A percentile compares a stretch with the other conserved stretches of the same genome.
Conservation (phyloP, 2,329 filamentous ascomycete species). For the Macroventuria anomochaeta region DNA sequence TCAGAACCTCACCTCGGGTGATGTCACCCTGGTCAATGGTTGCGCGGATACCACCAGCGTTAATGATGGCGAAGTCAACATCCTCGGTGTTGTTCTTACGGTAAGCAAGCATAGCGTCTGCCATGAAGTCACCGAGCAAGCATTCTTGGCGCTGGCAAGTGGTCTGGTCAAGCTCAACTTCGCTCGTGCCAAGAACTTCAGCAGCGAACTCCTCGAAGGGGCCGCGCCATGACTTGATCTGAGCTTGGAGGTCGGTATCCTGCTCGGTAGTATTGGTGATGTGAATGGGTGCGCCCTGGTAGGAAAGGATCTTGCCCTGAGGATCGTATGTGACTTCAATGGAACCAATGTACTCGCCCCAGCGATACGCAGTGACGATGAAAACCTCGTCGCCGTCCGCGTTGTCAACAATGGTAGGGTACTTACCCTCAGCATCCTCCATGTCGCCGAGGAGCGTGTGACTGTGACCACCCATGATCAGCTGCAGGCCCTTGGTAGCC, state of each 20-base stretch:
- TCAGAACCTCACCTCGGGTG: slow-evolving; percentile 68
- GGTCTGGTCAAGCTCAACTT: slow-evolving; percentile 65
- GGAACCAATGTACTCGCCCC: slow-evolving; percentile 72
- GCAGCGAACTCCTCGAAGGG: slow-evolving; percentile 67
- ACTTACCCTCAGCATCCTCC: slow-evolving; percentile 63
- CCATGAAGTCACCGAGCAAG: slow-evolving; percentile 51
- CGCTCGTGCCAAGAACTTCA: slow-evolving; percentile 62
- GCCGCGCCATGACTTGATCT: slow-evolving; percentile 64
- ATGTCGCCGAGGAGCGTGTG: slow-evolving; percentile 66
- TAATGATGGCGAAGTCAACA: slow-evolving; percentile 66
- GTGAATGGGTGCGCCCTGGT: slow-evolving; percentile 69
- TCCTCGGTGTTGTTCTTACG: slow-evolving; percentile 57
- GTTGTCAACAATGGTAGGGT: slow-evolving; percentile 69
- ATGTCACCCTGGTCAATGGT: slow-evolving; percentile 67
- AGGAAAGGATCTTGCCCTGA: slow-evolving; percentile 66
- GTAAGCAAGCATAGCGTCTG: slow-evolving; percentile 67
- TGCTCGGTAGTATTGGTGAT: slow-evolving; percentile 66
- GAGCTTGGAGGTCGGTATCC: slow-evolving; percentile 62
- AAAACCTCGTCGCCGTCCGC: slow-evolving; percentile 70
- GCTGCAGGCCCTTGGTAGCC: slow-evolving; percentile 67
- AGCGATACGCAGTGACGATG: slow-evolving; percentile 70
- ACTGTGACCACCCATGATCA: slow-evolving; percentile 70
- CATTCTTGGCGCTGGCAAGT: slow-evolving; percentile 66
- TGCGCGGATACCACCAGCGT: slow-evolving; percentile 69
- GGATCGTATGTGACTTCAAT: slow-evolving; percentile 70